These are phyloP conservation scores for Phialophora verrucosa DNA, from an alignment of 2,329 filamentous ascomycete species.

Conservation along the genomic window DNA sequence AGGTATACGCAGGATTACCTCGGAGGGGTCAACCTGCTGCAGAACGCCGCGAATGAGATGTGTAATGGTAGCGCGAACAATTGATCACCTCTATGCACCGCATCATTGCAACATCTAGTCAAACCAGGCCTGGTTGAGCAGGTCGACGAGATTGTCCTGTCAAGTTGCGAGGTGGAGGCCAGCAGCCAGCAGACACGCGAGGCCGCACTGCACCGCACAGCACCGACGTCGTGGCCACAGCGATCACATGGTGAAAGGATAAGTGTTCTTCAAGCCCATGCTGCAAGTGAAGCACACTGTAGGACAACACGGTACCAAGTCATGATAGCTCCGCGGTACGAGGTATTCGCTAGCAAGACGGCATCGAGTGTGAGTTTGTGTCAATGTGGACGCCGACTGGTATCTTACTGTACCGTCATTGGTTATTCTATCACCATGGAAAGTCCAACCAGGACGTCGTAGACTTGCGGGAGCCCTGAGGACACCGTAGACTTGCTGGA, in stretches of 20 bases:
- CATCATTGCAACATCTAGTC: not conserved
- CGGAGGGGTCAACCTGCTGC: not conserved
- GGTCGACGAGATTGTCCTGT: not conserved
- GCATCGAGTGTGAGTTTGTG: no score
- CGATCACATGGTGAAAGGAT: not conserved
- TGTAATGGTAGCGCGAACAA: not conserved
- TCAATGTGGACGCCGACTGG: not conserved
- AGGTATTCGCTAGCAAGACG: not conserved
- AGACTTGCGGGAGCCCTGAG: no score
- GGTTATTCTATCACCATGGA: not conserved
- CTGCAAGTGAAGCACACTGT: not conserved
- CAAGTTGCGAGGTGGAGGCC: no score
- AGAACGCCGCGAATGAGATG: conserved; percentile 7
- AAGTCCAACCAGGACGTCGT: no score
- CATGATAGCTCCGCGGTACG: not conserved
- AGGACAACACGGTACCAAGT: not conserved
- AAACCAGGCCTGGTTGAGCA: not conserved
- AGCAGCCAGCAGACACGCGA: not conserved
- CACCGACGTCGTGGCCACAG: no score
- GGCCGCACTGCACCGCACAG: not conserved
- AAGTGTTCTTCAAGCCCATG: not conserved
- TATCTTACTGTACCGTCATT: not conserved
- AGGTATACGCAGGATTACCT: conserved; percentile 9
- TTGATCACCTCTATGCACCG: not conserved
- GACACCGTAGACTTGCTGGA: no score